Evolutionary conservation across 2,329 filamentous ascomycete species (phyloP), one percentile per base, ranked within the genome.

Genomic region (Thielaviopsis euricoi): DNA sequence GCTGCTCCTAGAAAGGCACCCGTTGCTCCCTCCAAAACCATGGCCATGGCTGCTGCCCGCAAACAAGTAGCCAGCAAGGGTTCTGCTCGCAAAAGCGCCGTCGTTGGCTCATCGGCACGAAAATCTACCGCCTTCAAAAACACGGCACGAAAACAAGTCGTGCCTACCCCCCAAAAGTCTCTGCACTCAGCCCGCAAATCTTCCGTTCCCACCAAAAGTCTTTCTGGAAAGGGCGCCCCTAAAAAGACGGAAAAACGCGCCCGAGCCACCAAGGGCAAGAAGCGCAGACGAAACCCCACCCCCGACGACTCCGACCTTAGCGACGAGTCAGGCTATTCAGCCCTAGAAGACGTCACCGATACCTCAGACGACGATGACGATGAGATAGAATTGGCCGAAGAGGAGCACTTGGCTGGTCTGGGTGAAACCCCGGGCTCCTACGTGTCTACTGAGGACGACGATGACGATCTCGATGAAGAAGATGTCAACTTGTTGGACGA

Each of bases 261-360:
- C 23, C 23, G 37, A 33, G 55, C 29, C 10, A 33, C 37, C n/a
- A 55, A 58, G 49, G 52, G 55, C 6, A 55, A 53, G 25, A 60
- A 55, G 43, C 55, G 52, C 21, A 43, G 53, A 21, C 25, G 52
- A 52, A 29, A 52, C 17, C 80, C 77, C 29, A 73, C 75, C 64
- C 71, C 73, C 6, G 79, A 78, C 6, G 78, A 78, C 3, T 80
- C 79, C 10, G 79, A 78, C 1, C 72, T 82, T 6, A 85, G 80
- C 62, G 81, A 84, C 60, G 86, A 89, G 60, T 81, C 78, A 56
- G 84, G 81, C 58, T 89, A 89, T 68, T 86, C 82, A 1, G 85
- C 77, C 43, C 84, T 94, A 60, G 86, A 91, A 66, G 81, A 89
- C 55, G 85, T 94, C 61, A 87, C 80, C 63, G 87, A 90, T 64